Conservation (phyloP, 1,284 basidiomycete species). For the Mycena sp. region DNA sequence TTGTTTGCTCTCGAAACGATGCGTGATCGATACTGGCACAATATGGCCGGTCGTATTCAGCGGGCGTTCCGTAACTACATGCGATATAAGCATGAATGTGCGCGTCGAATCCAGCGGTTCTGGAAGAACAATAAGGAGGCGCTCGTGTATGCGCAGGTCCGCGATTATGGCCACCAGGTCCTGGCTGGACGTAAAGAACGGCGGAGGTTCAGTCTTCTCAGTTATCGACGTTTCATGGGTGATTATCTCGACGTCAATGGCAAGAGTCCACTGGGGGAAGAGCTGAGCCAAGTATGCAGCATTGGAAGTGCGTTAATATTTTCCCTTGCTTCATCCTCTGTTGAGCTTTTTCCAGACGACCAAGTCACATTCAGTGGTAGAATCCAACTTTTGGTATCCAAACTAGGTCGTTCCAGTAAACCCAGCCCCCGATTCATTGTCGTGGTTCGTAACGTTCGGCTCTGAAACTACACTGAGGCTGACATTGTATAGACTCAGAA, state of each 20-base stretch:
- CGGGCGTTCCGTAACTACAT: conserved; percentile 96
- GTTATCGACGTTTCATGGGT: conserved; percentile 95
- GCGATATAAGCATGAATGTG: conserved; percentile 95
- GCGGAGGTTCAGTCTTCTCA: conserved; percentile 91
- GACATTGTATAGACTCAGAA: conserved; percentile 78
- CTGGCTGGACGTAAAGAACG: conserved; percentile 94
- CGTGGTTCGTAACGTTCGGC: conserved; percentile 66
- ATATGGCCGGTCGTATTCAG: conserved; percentile 98
- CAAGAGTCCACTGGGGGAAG: conserved; percentile 83
- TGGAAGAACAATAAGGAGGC: conserved; percentile 99
- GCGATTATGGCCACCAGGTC: conserved; percentile 95
- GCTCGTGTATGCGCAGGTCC: conserved; percentile 87
- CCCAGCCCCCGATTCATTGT: conserved; percentile 92
- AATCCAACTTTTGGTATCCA: conserved; percentile 89
- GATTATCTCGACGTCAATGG: conserved; percentile 96
- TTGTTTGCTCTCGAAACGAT: conserved; percentile 98
- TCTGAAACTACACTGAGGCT: not conserved
- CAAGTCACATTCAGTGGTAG: conserved; percentile 90
- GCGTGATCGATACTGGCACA: conserved; percentile 99
- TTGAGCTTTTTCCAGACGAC: conserved; percentile 60
- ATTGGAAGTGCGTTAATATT: conserved; percentile 72
- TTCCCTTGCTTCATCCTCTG: conserved; percentile 7
- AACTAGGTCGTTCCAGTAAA: conserved; percentile 90
- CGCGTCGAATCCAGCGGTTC: conserved; percentile 95
- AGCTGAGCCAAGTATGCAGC: conserved; percentile 81